Base-by-base conservation (phyloP, 2,329 filamentous ascomycete species). In the Shiraia sp. region DNA sequence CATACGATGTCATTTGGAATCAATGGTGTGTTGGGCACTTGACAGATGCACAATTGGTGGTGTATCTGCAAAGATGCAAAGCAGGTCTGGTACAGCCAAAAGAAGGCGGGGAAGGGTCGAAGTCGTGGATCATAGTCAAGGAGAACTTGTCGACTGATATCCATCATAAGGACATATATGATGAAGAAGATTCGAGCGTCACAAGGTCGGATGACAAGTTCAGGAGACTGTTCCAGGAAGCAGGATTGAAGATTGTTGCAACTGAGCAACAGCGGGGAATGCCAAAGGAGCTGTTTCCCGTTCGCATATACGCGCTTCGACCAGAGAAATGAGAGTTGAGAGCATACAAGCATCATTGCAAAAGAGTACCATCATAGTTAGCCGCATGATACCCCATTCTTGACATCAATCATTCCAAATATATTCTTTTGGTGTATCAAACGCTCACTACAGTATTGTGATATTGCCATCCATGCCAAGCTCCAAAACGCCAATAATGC, bases 11-110 rank as follows among this genome's bases (percentile, higher is more conserved):
- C 32, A 83, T 96, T 47, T 96, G 89, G 88, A 86, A 81, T 37
- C 91, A 96, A 69, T 96, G 91, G 90, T 96, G 90, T 68, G 70
- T 92, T 6, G 87, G 88, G 16, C 86, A 96, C 66, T 73, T 96
- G 40, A 90, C 81, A 0, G 90, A 96, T 63, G 70, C 69, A 6
- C 83, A 95, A 65, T 65, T 96, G 3, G 74, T 87, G 1, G 72
- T 72, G 2, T 95, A 85, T 59, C 69, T 96, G 12, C 55, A 72
- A 41, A 75, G 81, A 17, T 88, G 88, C 63, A 78, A 76, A 33
- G 55, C 67, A 0, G 74, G 74, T 1, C 57, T 86, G 15, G 65
- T 52, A 12, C 55, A 57, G 15, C 44, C 49, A 25, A 45, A 47
- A 55, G 66, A 33, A 40, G 67, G 13, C 19, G 53, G 66, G 0